Evolutionary conservation across 2,329 filamentous ascomycete genomes (phyloP), one percentile per base, ranked within the genome.

Genomic region (Verticillium isaacii): DNA sequence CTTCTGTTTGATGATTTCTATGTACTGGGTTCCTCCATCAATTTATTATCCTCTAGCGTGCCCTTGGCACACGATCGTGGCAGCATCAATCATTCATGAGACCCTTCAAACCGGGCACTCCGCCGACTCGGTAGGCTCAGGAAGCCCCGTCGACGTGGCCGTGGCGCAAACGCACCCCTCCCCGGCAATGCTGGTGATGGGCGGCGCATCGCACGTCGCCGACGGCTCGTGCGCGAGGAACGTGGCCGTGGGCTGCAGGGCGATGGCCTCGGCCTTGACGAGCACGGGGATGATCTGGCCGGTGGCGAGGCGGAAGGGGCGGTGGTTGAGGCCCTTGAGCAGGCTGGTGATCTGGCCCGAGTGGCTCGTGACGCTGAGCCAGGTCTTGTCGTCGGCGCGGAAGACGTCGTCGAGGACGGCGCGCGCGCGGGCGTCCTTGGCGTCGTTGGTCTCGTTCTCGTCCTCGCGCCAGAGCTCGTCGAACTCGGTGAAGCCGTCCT

Each of bases 221-320:
- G 80, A 74, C 1, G 73, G 64, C 32, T 73, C 72, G 69, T 76
- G 80, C 5, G 73, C 70, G 5, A 66, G 65, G 25, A 73, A 71
- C n/a, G 71, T 73, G n/a, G 70, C 69, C 3, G 68, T 72, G 62
- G 65, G 68, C 8, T 70, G 64, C n/a, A 69, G 64, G 5, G 63
- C 57, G 0, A 77, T 62, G 54, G 77, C 81, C 66, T 84, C 79
- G 1, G 83, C 86, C 72, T 83, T 85, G 37, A 91, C 83, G 1
- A 91, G 78, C 2, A 89, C 86, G 0, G 89, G 88, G 32, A 91
- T 88, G 8, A 89, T 82, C 62, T 86, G 83, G 9, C 89, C 89
- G 0, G 89, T 92, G n/a, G 77, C 78, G 14, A 91, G 76, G 2
- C 76, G 72, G 70, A 91, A 91, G 2, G 74, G 65, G n/a, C 82